Base-by-base conservation (phyloP, 2,329 filamentous ascomycete species). In the Oidium heveae region DNA sequence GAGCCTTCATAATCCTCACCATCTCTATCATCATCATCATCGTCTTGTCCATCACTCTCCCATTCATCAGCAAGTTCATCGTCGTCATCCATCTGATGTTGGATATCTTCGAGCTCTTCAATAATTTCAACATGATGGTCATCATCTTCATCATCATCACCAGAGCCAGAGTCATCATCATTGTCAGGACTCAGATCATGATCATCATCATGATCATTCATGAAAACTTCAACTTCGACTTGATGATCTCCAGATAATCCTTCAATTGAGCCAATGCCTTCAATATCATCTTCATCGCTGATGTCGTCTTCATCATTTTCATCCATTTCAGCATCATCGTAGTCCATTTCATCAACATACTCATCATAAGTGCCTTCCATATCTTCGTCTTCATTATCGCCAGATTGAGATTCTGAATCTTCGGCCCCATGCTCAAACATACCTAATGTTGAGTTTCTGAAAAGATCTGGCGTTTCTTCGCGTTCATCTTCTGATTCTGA, bases 381-480 rank as follows among this genome's bases (percentile, higher is more conserved):
- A 61, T 91, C 86, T 61, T 89, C 85, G 55, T 88, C 84, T 50
- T 87, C 86, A 74, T 72, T 80, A 56, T 84, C 79, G 56, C 81
- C 82, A 16, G 66, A 66, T 13, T 71, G 72, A 34, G 86, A 84
- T 36, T 84, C 86, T 52, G 86, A 87, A 58, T 89, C 86, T 57
- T 87, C 82, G 56, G 83, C 78, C 52, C 81, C 78, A 59, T 84
- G 82, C 66, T 96, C 91, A 54, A 95, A 80, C 80, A 96, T 93
- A 52, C 91, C 89, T 22, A 98, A 72, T 1, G 93, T 86, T 1
- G 91, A 96, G 67, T 96, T 94, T 54, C 93, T 84, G 70, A 95
- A 96, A 20, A 98, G 74, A 68, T 98, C 91, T 33, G 93, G 91
- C 5, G 93, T 98, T 66, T 96, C 91, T 67, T 94, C 87, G 47